Evolutionary conservation across 228 moss, liverwort and hornwort genomes (phyloP).

Genomic region (Sphagnum magellanicum): DNA sequence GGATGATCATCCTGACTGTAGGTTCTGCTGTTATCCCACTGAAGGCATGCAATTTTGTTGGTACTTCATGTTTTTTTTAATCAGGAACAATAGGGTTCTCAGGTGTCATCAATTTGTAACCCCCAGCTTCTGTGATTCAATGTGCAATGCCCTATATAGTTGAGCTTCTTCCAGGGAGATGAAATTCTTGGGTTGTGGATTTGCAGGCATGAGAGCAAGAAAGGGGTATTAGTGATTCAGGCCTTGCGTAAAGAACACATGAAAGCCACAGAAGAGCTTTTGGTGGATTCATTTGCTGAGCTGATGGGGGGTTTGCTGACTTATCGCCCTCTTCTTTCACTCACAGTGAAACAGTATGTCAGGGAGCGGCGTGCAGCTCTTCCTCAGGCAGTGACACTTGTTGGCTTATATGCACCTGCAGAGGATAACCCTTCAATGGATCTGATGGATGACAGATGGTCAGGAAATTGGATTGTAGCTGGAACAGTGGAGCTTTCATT

Average conservation of each 20-base stretch:
- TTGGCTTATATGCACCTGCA: conserved; percentile 62
- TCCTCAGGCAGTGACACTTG: conserved; percentile 81
- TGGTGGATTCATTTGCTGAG: conserved; percentile 94
- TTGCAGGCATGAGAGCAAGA: conserved; percentile 39
- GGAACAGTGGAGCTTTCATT: conserved; percentile 90
- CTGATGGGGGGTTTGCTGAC: conserved; percentile 88
- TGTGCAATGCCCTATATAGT: too few species aligned
- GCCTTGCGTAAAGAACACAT: conserved; percentile 77
- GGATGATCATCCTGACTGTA: too few species aligned
- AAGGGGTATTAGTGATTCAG: conserved; percentile 44
- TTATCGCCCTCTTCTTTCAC: conserved; percentile 74
- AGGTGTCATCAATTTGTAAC: too few species aligned
- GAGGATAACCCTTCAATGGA: conserved; percentile 25
- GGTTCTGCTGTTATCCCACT: too few species aligned
- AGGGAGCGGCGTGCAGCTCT: conserved; percentile 63
- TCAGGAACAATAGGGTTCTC: too few species aligned
- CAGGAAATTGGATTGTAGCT: conserved; percentile 45
- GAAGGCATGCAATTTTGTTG: too few species aligned
- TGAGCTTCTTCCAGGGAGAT: too few species aligned
- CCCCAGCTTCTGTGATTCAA: too few species aligned
- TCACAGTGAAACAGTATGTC: conserved; percentile 85
- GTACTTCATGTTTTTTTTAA: too few species aligned
- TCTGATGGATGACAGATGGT: conserved; percentile 6
- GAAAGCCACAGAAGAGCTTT: conserved; percentile 63
- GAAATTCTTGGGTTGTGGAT: background rate